Base-by-base conservation (phyloP, 169 alveolate species). In the Eimeria maxima region DNA sequence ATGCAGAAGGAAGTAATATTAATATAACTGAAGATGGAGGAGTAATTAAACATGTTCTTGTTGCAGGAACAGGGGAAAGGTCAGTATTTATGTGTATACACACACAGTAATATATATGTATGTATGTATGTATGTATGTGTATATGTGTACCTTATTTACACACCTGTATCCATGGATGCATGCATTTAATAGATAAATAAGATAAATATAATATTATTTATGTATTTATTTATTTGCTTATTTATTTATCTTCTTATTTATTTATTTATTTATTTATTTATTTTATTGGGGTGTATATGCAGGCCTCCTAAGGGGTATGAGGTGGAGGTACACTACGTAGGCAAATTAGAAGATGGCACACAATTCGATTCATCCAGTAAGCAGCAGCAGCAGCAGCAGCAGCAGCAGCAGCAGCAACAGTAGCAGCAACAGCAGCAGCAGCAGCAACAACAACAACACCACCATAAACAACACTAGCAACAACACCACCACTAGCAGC, bases 251-350 rank as follows among this genome's bases (percentile, higher is more conserved):
- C n/a, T n/a, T n/a, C n/a, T n/a, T n/a, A n/a, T n/a, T n/a, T n/a
- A n/a, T n/a, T n/a, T n/a, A n/a, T n/a, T n/a, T n/a, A n/a, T n/a
- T n/a, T n/a, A n/a, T n/a, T n/a, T n/a, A n/a, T n/a, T n/a, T n/a
- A n/a, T n/a, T n/a, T n/a, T n/a, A 6, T 67, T 22, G 38, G 20
- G 78, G 78, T 67, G 60, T 53, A 53, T 53, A 53, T 29, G 88
- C 89, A 86, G 94, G 67, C 99, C 99, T 11, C 96, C 96, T 78
- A 90, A 96, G 50, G 99, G 99, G 42, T 97, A 98, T 67, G 98
- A 97, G 88, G 99, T 98, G 71, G 97, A 97, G 76, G 98, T 98
- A 10, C 99, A 98, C 96, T 98, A 98, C 96, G 97, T 97, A 5
- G 99, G 99, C 38, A 98, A 96, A 69, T 96, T 98, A 65, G 98